A percentile compares a stretch with the other conserved stretches of the same genome.
phyloP scores from a whole-genome alignment of 2,329 filamentous ascomycete genomes.

The Hypoxylon sp. region DNA sequence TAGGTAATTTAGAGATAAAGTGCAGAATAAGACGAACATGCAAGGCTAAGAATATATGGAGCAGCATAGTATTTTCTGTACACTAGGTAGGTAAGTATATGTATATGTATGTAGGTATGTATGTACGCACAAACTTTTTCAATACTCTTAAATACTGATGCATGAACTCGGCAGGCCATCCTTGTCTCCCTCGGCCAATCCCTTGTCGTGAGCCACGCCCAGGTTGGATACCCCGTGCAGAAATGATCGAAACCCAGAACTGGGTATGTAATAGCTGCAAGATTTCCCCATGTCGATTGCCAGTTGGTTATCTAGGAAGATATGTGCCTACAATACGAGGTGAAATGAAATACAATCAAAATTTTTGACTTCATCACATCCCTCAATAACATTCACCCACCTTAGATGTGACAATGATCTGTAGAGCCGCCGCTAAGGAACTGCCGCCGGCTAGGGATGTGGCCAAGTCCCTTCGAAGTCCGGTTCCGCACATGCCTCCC shows the following conservation, averaged over 20 bases:
- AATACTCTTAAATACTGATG: slow-evolving; percentile 41
- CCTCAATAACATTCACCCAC: slow-evolving; percentile 43
- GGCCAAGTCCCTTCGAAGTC: slow-evolving; percentile 43
- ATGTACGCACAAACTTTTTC: slow-evolving; percentile 32
- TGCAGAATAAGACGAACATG: slow-evolving; percentile 38
- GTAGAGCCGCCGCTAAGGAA: slow-evolving; percentile 47
- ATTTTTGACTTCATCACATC: slow-evolving; percentile 43
- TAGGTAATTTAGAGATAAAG: slow-evolving; percentile 10
- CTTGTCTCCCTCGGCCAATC: slow-evolving; percentile 41
- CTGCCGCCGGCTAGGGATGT: slow-evolving; percentile 45
- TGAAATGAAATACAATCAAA: slow-evolving; percentile 47
- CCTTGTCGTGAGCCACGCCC: slow-evolving; percentile 28
- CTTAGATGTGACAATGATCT: slow-evolving; percentile 44
- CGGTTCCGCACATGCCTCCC: slow-evolving; percentile 47
- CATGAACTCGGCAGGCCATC: slow-evolving; percentile 44
- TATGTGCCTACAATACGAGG: slow-evolving; percentile 41
- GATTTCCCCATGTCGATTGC: slow-evolving; percentile 44
- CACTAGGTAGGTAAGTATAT: too few species aligned
- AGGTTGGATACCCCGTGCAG: slow-evolving; percentile 40
- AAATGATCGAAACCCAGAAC: slow-evolving; percentile 43
- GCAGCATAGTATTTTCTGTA: slow-evolving; percentile 27
- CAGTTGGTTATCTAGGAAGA: slow-evolving; percentile 34
- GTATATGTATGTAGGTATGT: neutral
- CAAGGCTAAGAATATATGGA: slow-evolving; percentile 44
- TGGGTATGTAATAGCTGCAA: slow-evolving; percentile 44